Base-by-base conservation (phyloP, 2,329 filamentous ascomycete species). In the Sporothrix curviconia region DNA sequence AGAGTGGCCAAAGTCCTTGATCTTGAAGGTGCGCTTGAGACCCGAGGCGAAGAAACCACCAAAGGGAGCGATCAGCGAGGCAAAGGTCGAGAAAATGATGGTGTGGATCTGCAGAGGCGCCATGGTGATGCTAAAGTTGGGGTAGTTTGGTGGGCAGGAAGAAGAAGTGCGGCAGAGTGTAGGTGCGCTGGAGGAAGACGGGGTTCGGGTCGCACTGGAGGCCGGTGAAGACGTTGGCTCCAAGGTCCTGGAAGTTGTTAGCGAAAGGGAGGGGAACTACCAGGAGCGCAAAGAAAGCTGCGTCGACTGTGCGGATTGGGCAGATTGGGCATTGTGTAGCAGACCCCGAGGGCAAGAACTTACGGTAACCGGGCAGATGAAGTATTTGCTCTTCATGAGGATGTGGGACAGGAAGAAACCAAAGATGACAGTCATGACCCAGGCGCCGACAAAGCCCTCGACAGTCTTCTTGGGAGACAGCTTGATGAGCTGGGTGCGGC, bases 401-500 rank as follows among this genome's bases (percentile, higher is more conserved):
- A 96, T 67, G 71, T 92, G 90, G 60, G 90, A 92, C 68, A 96
- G 81, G 59, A 84, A 74, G 66, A 91, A 82, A 61, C 89, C 92
- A 66, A 94, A 95, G 61, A 95, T 74, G 63, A 96, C 81, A 24
- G 94, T 99, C 78, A 94, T 94, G 70, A 96, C 78, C 94, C 94
- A 99, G 17, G 94, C 94, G 62, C 89, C 94, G 34, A 99, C 81
- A 69, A 99, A 99, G 39, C 94, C 94, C 73, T 99, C 94, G 40
- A 97, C 94, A 0, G 94, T 99, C 84, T 99, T 99, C 79, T 99
- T 99, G 36, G 94, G 94, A 1, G 92, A 97, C 47, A 99, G 80
- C 75, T 97, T 95, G 77, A 99, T 99, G 64, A 99, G 83, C 72
- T 96, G 94, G 2, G 94, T 97, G 57, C 91, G 85, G 53, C 94